Conservation (phyloP, 148 eudicot genomes). For the Arctostaphylos glauca region DNA sequence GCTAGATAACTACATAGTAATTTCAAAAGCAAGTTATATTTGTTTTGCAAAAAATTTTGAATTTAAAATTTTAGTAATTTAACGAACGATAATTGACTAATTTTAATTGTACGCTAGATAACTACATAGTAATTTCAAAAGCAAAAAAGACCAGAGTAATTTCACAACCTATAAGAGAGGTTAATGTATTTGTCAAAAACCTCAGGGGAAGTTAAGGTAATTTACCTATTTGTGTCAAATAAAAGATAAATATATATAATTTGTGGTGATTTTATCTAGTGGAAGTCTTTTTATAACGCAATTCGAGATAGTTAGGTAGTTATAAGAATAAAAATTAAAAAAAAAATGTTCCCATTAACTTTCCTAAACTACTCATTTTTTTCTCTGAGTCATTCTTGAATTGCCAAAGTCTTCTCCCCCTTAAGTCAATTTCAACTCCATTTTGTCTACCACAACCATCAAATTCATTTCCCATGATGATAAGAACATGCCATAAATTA, state of each 20-base stretch:
- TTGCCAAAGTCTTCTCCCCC: neutral
- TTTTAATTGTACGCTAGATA: no score
- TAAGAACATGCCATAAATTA: neutral
- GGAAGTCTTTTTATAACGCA: neutral
- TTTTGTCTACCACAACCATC: neutral
- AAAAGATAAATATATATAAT: neutral
- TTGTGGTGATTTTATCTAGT: neutral
- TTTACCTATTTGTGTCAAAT: no score
- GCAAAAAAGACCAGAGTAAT: no score
- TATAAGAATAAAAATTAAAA: neutral
- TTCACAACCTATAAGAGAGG: no score
- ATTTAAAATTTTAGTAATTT: no score
- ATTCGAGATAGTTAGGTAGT: neutral
- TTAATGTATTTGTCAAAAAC: no score
- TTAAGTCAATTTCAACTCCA: neutral
- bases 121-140: no score
- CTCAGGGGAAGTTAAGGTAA: no score
- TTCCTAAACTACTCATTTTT: neutral
- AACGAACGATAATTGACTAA: no score
- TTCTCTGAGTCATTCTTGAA: neutral
- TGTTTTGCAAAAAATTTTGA: no score
- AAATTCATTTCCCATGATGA: neutral
- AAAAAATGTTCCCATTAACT: neutral
- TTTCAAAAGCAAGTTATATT: no score
- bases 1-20: no score